Conservation (phyloP, 495 filamentous ascomycete species). For the Hypomontagnella monticulosa region DNA sequence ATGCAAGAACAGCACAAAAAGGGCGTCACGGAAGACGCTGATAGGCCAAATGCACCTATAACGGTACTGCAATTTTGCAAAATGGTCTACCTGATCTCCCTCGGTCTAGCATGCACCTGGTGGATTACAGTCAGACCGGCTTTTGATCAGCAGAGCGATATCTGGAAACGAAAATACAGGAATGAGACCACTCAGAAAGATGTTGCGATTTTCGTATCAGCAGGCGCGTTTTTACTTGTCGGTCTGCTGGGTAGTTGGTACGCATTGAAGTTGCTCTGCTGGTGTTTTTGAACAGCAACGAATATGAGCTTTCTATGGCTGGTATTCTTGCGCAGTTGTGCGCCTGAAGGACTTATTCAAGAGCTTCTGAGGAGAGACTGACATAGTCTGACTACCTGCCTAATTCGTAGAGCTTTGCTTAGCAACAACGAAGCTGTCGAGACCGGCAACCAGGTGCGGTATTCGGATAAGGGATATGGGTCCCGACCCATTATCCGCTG, state of each 20-base stretch:
- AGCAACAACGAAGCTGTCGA: constrained; percentile 10
- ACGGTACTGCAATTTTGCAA: constrained; percentile 20
- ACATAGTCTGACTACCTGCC: neutral
- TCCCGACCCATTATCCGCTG: constrained; percentile 9
- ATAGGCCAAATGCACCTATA: neutral
- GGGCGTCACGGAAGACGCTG: neutral
- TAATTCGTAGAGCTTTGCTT: neutral
- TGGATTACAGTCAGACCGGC: constrained; percentile 43
- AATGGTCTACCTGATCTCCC: constrained; percentile 25
- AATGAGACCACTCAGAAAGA: constrained; percentile 44
- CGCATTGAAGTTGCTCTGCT: constrained; percentile 16
- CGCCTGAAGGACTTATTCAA: neutral
- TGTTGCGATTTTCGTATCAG: constrained; percentile 29
- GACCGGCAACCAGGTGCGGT: constrained; percentile 19
- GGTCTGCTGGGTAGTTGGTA: constrained; percentile 31
- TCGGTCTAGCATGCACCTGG: constrained; percentile 34
- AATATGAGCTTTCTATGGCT: neutral
- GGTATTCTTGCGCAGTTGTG: constrained; percentile 25
- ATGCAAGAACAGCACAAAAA: constrained; percentile 11
- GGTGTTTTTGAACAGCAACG: constrained; percentile 16
- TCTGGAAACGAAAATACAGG: constrained; percentile 40
- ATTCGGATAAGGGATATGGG: constrained; percentile 34
- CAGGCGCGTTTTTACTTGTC: constrained; percentile 30
- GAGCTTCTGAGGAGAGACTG: constrained; percentile 1
- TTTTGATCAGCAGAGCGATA: constrained; percentile 42